Conservation (phyloP, 257 asterid genomes). For the Solanum etuberosum region DNA sequence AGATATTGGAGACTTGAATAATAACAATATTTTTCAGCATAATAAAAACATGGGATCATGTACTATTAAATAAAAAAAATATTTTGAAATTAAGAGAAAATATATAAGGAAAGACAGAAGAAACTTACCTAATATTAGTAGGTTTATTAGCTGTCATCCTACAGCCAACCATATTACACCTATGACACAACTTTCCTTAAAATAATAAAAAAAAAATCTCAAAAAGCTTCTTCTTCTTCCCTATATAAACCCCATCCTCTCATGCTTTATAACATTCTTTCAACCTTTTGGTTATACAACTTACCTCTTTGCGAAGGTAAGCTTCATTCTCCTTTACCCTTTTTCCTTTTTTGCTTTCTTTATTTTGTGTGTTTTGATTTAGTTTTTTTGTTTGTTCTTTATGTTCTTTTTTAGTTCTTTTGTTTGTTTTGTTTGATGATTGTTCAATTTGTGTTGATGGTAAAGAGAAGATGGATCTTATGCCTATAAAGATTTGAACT, state of each 20-base stretch:
- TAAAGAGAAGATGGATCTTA: neutral
- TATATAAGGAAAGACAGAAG: neutral
- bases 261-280: neutral
- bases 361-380: neutral
- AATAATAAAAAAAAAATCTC: neutral
- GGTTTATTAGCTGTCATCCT: neutral
- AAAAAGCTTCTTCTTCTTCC: neutral
- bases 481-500: neutral
- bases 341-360: neutral
- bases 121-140: neutral
- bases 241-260: neutral
- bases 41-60: neutral
- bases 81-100: neutral
- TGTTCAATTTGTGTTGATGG: neutral
- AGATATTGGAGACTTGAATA: neutral
- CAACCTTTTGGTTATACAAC: neutral
- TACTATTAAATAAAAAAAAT: no score
- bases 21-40: neutral
- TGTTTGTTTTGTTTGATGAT: neutral
- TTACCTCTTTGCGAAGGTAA: neutral
- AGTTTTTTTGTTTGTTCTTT: neutral
- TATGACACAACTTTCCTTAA: neutral
- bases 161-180: neutral
- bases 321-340: neutral
- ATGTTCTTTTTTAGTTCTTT: neutral